These are phyloP conservation scores for Oidium heveae DNA, from an alignment of 2,329 filamentous ascomycete species.

Conservation along the genomic window DNA sequence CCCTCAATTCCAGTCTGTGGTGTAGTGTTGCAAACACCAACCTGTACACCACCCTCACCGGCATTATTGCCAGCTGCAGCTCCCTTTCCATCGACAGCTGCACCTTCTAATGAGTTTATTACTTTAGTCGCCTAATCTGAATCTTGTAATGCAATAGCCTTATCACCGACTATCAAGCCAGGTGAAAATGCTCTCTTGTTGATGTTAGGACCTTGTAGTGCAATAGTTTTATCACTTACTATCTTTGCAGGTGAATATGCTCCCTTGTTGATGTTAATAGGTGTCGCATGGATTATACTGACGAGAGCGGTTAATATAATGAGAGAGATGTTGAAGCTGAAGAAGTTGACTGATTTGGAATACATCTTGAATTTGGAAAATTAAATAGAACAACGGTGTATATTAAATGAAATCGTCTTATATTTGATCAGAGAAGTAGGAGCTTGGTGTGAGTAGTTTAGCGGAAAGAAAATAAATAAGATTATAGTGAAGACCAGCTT, in stretches of 20 bases:
- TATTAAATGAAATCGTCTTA: too few species aligned
- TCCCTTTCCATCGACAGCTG: not conserved
- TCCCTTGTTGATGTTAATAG: constrained; percentile 8
- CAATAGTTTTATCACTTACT: constrained; percentile 8
- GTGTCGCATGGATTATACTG: constrained; percentile 3
- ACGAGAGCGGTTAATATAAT: constrained; percentile 1
- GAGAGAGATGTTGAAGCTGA: not conserved
- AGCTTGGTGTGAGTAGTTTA: too few species aligned
- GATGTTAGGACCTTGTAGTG: constrained; percentile 5
- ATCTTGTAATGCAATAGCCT: too few species aligned
- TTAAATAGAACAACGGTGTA: too few species aligned
- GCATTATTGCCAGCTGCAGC: not conserved
- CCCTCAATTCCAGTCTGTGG: not conserved
- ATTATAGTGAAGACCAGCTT: too few species aligned
- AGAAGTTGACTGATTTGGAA: not conserved
- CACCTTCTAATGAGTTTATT: constrained; percentile 4
- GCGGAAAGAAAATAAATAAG: too few species aligned
- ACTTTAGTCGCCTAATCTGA: constrained; percentile 2
- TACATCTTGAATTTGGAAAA: too few species aligned
- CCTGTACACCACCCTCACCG: not conserved
- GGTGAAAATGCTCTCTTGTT: too few species aligned
- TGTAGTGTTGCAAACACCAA: too few species aligned
- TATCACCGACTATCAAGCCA: too few species aligned
- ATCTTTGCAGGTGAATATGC: constrained; percentile 7
- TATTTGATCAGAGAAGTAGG: too few species aligned